Conservation (phyloP, 2,329 filamentous ascomycete species). For the Aspergillus sergii region DNA sequence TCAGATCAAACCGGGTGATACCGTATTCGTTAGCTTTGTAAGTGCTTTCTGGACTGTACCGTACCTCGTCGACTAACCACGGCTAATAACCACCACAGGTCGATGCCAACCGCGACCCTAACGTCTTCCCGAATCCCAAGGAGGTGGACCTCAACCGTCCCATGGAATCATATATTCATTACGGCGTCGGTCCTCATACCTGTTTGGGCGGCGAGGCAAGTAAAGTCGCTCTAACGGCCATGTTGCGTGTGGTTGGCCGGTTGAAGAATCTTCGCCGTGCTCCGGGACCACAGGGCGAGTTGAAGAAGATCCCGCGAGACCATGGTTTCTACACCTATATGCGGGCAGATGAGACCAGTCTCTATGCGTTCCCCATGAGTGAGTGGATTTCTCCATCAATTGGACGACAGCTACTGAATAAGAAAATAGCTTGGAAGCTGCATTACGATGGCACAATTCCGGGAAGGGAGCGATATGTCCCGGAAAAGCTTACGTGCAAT, state of each 20-base stretch:
- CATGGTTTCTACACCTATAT: conserved; percentile 64
- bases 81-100: conserved; percentile 38
- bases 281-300: conserved; percentile 63
- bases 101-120: conserved; percentile 58
- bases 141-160: conserved; percentile 66
- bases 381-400: conserved; percentile 13
- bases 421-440: neutral
- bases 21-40: conserved; percentile 67
- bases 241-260: conserved; percentile 67
- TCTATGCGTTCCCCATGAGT: conserved; percentile 54
- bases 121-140: conserved; percentile 63
- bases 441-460: neutral
- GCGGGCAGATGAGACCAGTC: conserved; percentile 64
- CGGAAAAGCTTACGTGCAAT: neutral
- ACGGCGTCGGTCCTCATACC: conserved; percentile 63
- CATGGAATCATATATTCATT: conserved; percentile 65
- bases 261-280: conserved; percentile 63
- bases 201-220: conserved; percentile 64
- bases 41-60: conserved; percentile 57
- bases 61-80: conserved; percentile 50
- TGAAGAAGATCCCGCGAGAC: conserved; percentile 64
- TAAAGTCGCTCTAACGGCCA: conserved; percentile 65
- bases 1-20: conserved; percentile 57
- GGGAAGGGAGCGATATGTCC: neutral
- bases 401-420: neutral